These are phyloP conservation scores for Symbiodinium natans DNA, from an alignment of 73 alveolate genomes.

Conservation along the genomic window DNA sequence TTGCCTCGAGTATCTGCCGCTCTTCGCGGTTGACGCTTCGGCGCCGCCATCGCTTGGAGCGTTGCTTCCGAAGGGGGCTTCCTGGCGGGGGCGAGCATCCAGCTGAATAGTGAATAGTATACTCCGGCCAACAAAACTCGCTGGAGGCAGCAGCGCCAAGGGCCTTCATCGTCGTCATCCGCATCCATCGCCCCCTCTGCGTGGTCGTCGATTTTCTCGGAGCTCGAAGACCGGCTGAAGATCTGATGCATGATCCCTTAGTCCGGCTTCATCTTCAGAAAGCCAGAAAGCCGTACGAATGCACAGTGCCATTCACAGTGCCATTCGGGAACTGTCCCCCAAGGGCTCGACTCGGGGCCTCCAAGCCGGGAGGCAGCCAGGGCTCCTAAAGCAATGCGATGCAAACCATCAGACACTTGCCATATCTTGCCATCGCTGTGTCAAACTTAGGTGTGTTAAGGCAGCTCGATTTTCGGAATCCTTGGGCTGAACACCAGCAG, in stretches of 20 bases:
- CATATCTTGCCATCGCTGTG: no score
- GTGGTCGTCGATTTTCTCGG: background rate
- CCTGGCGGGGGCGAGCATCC: background rate
- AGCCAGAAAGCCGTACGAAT: no score
- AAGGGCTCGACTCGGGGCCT: background rate
- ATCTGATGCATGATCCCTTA: background rate
- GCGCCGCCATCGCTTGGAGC: background rate
- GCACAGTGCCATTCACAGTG: no score
- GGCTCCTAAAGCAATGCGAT: no score
- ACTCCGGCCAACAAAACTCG: background rate
- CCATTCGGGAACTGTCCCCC: no score
- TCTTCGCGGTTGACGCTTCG: background rate
- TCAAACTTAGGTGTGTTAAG: no score
- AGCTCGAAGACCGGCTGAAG: conserved; percentile 12
- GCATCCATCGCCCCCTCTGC: conserved; percentile 53
- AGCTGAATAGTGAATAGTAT: background rate
- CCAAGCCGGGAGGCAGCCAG: background rate
- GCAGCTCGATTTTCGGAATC: no score
- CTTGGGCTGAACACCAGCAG: no score
- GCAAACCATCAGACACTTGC: no score
- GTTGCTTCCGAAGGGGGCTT: conserved; percentile 1
- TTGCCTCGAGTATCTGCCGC: background rate
- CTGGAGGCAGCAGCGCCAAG: background rate
- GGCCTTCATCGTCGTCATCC: conserved; percentile 60
- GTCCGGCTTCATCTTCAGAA: no score